Evolutionary conservation across 192 early-diverging fungal genomes (phyloP).

Genomic region (Fimicolochytrium jonesii): DNA sequence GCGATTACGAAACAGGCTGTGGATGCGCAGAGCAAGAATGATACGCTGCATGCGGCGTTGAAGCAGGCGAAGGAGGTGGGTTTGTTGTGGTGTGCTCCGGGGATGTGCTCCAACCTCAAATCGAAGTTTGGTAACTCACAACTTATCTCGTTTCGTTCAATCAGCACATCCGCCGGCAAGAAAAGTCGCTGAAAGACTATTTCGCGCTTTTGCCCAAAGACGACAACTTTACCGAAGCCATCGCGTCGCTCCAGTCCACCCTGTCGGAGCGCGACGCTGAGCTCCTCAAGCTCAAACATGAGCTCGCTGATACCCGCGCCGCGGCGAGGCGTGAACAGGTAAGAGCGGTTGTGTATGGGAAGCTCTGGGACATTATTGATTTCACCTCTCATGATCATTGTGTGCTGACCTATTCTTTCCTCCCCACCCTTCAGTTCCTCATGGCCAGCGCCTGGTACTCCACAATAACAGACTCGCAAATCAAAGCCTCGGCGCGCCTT

Average conservation of each 20-base stretch:
- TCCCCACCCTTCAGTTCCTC: no score
- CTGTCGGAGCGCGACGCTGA: constrained; percentile 37
- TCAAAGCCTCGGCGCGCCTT: constrained; percentile 36
- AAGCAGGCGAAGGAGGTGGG: constrained; percentile 47
- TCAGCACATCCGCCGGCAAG: constrained; percentile 41
- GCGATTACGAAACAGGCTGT: constrained; percentile 39
- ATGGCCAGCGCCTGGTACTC: constrained; percentile 82
- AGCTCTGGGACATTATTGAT: no score
- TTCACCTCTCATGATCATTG: no score
- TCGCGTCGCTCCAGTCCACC: constrained; percentile 30
- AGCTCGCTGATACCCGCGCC: constrained; percentile 66
- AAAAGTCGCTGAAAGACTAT: constrained; percentile 42
- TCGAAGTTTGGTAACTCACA: background rate
- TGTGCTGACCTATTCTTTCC: no score
- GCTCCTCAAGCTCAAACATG: constrained; percentile 42
- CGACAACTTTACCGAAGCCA: constrained; percentile 45
- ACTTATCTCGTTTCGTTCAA: background rate
- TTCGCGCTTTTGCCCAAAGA: background rate
- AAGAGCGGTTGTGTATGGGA: no score
- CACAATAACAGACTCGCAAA: constrained; percentile 46
- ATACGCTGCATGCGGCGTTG: constrained; percentile 36
- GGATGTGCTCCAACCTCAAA: no score
- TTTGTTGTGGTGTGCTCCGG: no score
- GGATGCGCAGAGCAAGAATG: constrained; percentile 41
- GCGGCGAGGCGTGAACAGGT: constrained; percentile 74